Percentiles rank a stretch among this genome's conserved stretches.
Conservation (phyloP, 345 rosid genomes). For the Hirschfeldia incana region DNA sequence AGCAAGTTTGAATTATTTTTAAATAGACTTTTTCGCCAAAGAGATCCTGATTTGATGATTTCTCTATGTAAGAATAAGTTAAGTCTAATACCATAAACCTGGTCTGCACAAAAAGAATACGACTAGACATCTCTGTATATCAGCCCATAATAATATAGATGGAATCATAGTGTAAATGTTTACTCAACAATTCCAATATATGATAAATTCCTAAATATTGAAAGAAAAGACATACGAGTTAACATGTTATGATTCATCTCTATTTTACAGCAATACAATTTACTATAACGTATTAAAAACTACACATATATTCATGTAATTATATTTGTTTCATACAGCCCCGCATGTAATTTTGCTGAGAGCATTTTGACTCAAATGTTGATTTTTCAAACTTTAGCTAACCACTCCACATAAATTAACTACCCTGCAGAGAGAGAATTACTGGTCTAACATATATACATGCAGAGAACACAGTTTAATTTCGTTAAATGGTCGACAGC, state of each 20-base stretch:
- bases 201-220: not conserved
- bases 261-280: not conserved
- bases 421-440: constrained; percentile 8
- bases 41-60: not conserved
- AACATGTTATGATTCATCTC: not conserved
- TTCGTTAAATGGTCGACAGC: constrained; percentile 13
- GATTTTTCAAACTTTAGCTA: constrained; percentile 22
- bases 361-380: constrained; percentile 30
- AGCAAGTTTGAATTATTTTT: too few species aligned
- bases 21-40: not conserved
- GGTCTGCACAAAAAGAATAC: not conserved
- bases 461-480: not conserved
- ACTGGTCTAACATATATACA: not conserved
- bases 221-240: not conserved
- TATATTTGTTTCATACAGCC: not conserved
- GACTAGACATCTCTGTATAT: not conserved
- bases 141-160: not conserved
- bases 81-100: not conserved
- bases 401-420: constrained; percentile 7
- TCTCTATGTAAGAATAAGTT: not conserved
- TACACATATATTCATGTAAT: not conserved
- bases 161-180: not conserved
- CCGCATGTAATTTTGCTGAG: constrained; percentile 27
- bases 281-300: not conserved
- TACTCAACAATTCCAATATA: not conserved